These are phyloP conservation scores for Diospyros kaki DNA, from an alignment of 148 eudicot genomes.

Conservation along the genomic window DNA sequence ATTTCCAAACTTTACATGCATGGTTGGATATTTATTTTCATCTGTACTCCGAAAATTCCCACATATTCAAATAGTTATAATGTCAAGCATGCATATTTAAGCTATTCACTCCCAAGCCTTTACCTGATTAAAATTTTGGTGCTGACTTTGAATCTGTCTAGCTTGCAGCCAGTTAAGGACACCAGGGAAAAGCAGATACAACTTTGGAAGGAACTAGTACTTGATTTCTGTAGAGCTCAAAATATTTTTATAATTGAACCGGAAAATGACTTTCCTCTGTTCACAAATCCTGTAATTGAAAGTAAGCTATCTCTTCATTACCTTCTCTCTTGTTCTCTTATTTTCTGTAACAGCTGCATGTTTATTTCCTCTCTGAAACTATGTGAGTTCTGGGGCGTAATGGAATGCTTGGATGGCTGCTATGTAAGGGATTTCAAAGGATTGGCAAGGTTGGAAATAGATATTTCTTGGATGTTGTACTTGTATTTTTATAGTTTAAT, in stretches of 20 bases:
- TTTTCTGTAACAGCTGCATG: background rate
- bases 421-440: background rate
- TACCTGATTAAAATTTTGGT: background rate
- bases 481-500: background rate
- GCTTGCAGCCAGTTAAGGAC: slow-evolving; percentile 96
- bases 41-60: background rate
- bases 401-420: too few species aligned
- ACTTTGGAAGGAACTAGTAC: slow-evolving; percentile 95
- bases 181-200: slow-evolving; percentile 91
- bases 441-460: background rate
- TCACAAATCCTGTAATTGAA: slow-evolving; percentile 71
- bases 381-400: background rate
- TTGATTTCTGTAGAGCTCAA: slow-evolving; percentile 76
- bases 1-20: too few species aligned
- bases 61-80: background rate
- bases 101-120: background rate
- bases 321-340: background rate
- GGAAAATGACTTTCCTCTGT: slow-evolving; percentile 81
- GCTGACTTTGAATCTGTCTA: slow-evolving; percentile 16
- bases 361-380: background rate
- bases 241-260: slow-evolving; percentile 63
- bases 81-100: background rate
- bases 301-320: slow-evolving; percentile 41
- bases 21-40: background rate
- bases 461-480: background rate